Base-by-base conservation (phyloP, 495 filamentous ascomycete species). In the Annulohypoxylon bovei region DNA sequence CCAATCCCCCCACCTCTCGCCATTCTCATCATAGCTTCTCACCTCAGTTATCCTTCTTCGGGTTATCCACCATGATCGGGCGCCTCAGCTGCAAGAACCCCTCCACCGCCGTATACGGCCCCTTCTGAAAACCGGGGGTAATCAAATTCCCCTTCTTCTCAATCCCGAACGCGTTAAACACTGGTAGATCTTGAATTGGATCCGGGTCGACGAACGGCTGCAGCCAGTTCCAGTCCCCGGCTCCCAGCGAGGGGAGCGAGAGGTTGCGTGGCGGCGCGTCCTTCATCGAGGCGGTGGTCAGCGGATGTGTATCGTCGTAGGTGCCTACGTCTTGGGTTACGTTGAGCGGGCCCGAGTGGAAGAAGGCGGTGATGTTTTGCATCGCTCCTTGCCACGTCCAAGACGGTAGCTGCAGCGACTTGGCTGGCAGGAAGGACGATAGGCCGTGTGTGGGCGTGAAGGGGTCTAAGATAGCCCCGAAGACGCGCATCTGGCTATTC, bases 321-420 rank as follows among this genome's bases (percentile, higher is more conserved):
- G 35, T 22, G 0, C 70, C 71, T 0, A 83, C 63, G 53, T 81
- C 75, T 1, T 56, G 0, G 79, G 66, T 0, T 84, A 35, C 6
- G 80, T 42, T 47, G 9, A 83, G 28, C 0, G 85, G 85, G 0
- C 85, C 85, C 1, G 78, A 33, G 39, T 76, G 75, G 62, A 85
- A 83, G 67, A 86, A 86, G 0, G 83, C 81, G 0, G 78, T 81
- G 78, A 88, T 86, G 0, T 62, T 64, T 3, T 57, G 57, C 46
- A 87, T 40, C 0, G 84, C 84, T 1, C 18, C 11, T 49, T 87
- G 70, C 72, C 75, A 76, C 0, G 80, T 82, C 84, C 84, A 87
- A 0, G 72, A 6, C 0, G 82, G 80, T 2, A 88, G 75, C 1
- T 47, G 25, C 0, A 87, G 76, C 0, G 42, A 14, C 1, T 55